These are phyloP conservation scores for Colletotrichum tropicicola DNA, from an alignment of 2,329 filamentous ascomycete genomes.

Conservation along the genomic window DNA sequence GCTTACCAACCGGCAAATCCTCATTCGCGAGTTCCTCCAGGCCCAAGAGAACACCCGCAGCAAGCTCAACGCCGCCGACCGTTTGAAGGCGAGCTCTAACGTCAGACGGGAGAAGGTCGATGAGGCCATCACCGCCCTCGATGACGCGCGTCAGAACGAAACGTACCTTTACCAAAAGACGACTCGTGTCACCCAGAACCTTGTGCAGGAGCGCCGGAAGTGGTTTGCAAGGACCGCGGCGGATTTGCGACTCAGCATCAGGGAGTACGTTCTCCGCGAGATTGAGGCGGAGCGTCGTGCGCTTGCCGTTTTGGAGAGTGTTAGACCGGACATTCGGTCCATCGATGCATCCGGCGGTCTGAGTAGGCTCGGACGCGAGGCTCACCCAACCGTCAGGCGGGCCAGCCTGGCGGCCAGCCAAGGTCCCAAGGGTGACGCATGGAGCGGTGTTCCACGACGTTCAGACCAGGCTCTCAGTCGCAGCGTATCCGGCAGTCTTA, in stretches of 20 bases:
- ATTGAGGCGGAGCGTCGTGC: constrained; percentile 96
- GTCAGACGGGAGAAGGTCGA: constrained; percentile 96
- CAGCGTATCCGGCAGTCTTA: constrained; percentile 78
- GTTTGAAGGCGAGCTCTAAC: constrained; percentile 85
- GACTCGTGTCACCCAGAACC: constrained; percentile 86
- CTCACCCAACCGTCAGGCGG: constrained; percentile 79
- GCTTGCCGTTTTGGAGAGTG: constrained; percentile 90
- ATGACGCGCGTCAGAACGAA: constrained; percentile 87
- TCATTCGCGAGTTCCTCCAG: constrained; percentile 91
- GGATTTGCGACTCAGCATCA: constrained; percentile 84
- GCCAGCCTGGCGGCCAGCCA: constrained; percentile 86
- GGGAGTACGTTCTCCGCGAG: constrained; percentile 92
- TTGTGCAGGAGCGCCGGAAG: constrained; percentile 86
- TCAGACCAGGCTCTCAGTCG: constrained; percentile 77
- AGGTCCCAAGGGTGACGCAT: constrained; percentile 96
- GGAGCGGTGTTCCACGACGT: constrained; percentile 91
- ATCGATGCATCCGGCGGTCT: constrained; percentile 93
- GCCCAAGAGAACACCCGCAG: constrained; percentile 86
- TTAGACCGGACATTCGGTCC: constrained; percentile 89
- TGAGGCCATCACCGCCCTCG: constrained; percentile 90
- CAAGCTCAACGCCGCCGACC: constrained; percentile 86
- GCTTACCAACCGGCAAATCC: constrained; percentile 95
- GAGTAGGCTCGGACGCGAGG: constrained; percentile 87
- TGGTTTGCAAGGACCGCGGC: constrained; percentile 89
- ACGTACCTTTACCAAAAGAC: constrained; percentile 86